Evolutionary conservation across 2,329 filamentous ascomycete genomes (phyloP).

Genomic region (Boeremia lycopersici): DNA sequence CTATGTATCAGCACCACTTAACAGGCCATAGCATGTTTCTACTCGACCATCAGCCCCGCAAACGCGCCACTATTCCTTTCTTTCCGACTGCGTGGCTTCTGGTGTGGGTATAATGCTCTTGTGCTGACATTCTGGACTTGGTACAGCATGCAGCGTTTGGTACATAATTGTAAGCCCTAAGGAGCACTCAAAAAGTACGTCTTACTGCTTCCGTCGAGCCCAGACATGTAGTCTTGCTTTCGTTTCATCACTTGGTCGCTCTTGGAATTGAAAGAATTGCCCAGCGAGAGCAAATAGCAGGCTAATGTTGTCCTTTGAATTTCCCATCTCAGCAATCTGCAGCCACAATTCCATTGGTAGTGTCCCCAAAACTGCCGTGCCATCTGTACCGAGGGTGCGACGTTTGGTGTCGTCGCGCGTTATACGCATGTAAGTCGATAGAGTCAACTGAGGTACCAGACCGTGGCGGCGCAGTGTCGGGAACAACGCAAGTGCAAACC

Average conservation of each 20-base stretch:
- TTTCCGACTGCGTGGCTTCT: too few species aligned
- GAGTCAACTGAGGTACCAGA: slow-evolving; percentile 38
- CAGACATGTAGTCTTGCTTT: slow-evolving; percentile 20
- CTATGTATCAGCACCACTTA: too few species aligned
- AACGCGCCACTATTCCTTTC: background rate
- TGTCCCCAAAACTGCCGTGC: slow-evolving; percentile 4
- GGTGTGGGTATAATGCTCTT: background rate
- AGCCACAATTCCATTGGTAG: slow-evolving; percentile 52
- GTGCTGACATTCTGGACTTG: background rate
- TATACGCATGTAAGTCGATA: slow-evolving; percentile 33
- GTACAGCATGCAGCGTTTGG: background rate
- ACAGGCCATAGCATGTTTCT: background rate
- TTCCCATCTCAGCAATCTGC: slow-evolving; percentile 47
- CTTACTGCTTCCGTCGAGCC: slow-evolving; percentile 21
- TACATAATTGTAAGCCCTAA: background rate
- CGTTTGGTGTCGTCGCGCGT: slow-evolving; percentile 10
- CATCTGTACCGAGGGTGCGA: background rate
- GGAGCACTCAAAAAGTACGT: background rate
- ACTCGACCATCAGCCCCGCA: background rate
- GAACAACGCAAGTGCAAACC: slow-evolving; percentile 55
- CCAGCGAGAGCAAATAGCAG: slow-evolving; percentile 42
- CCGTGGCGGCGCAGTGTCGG: slow-evolving; percentile 49
- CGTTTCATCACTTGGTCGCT: slow-evolving; percentile 20
- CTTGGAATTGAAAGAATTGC: slow-evolving; percentile 22
- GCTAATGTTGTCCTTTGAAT: slow-evolving; percentile 46